Evolutionary conservation across 441 rosid genomes (phyloP).

Genomic region (Adansonia madagascariensis): DNA sequence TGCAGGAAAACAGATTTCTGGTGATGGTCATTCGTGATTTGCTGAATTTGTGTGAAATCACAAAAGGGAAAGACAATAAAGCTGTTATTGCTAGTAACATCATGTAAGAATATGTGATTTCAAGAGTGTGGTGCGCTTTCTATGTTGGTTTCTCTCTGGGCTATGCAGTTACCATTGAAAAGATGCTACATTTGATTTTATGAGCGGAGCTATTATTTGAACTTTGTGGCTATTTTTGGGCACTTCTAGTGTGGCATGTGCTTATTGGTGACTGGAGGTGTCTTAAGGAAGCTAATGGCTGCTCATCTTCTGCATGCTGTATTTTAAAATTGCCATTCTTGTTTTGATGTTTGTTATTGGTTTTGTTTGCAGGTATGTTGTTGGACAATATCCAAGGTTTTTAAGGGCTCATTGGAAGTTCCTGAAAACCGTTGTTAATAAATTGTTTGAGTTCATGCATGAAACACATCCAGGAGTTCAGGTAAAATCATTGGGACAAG

Average conservation of each 20-base stretch:
- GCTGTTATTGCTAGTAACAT: conserved; percentile 99
- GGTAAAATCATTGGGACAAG: conserved; percentile 43
- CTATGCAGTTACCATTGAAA: not conserved
- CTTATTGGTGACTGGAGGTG: not conserved
- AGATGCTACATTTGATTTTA: conserved; percentile 12
- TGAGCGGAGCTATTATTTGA: not conserved
- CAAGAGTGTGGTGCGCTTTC: not conserved
- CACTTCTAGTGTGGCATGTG: not conserved
- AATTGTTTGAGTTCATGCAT: conserved; percentile 99
- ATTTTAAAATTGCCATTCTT: not conserved
- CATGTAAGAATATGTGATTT: conserved; percentile 63
- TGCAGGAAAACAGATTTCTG: conserved; percentile 97
- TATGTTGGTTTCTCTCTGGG: not conserved
- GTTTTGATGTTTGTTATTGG: conserved; percentile 24
- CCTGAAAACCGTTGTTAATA: conserved; percentile 96
- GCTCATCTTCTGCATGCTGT: not conserved
- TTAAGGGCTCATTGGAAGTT: conserved; percentile 99
- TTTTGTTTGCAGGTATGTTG: conserved; percentile 81
- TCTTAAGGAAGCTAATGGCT: not conserved
- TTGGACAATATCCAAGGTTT: conserved; percentile 99
- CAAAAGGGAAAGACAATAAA: conserved; percentile 97
- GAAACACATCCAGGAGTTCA: conserved; percentile 99
- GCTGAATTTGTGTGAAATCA: conserved; percentile 94
- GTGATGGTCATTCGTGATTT: conserved; percentile 99
- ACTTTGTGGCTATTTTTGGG: not conserved